phyloP scores from a whole-genome alignment of 768 basidiomycete species.

The Boletus rufocinnamomeus region DNA sequence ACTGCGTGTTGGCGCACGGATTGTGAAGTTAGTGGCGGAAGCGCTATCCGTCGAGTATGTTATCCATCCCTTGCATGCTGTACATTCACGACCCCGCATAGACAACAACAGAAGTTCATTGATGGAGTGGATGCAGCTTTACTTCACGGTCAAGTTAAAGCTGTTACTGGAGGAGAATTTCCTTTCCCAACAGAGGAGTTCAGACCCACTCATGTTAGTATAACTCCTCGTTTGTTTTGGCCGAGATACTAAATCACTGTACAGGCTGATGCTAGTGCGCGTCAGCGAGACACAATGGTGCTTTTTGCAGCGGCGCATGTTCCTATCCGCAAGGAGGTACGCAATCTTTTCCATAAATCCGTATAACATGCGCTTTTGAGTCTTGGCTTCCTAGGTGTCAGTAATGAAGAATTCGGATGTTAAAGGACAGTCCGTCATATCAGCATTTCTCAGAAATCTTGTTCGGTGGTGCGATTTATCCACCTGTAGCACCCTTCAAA shows the following conservation, averaged over 20 bases:
- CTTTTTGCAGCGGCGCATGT: slow-evolving; percentile 69
- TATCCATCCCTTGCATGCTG: neutral
- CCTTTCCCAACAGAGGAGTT: slow-evolving; percentile 39
- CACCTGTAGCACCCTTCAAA: slow-evolving; percentile 52
- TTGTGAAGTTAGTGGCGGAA: slow-evolving; percentile 69
- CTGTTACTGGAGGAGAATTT: slow-evolving; percentile 57
- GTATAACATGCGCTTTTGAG: neutral
- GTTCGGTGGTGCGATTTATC: slow-evolving; percentile 59
- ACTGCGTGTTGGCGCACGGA: slow-evolving; percentile 51
- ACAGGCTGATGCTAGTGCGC: slow-evolving; percentile 21
- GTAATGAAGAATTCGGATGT: slow-evolving; percentile 14
- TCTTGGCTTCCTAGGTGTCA: slow-evolving; percentile 43
- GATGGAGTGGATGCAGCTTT: slow-evolving; percentile 42
- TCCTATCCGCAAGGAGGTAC: slow-evolving; percentile 66
- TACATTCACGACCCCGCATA: slow-evolving; percentile 6
- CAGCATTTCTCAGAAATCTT: slow-evolving; percentile 53
- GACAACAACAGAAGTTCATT: slow-evolving; percentile 66
- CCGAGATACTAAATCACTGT: neutral
- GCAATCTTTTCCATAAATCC: slow-evolving; percentile 12
- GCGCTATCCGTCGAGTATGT: slow-evolving; percentile 67
- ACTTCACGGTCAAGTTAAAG: slow-evolving; percentile 45
- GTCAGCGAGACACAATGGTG: slow-evolving; percentile 63
- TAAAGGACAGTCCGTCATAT: slow-evolving; percentile 50
- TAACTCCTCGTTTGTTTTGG: neutral
- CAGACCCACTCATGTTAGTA: slow-evolving; percentile 53